Base-by-base conservation (phyloP, 495 filamentous ascomycete species). In the Mycothermus thermophilus region DNA sequence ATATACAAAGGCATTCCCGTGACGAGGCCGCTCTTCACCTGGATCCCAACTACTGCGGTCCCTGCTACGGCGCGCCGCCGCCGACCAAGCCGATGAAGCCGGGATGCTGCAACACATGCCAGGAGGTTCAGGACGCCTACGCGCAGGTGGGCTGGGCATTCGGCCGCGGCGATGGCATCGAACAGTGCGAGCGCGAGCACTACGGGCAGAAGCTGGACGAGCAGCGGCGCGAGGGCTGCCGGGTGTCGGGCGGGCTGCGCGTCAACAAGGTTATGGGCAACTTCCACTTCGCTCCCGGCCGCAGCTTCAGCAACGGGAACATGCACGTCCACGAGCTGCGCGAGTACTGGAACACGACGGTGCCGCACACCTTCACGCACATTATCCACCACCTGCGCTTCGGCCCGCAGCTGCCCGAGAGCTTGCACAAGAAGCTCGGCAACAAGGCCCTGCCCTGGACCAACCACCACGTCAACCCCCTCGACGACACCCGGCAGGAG, bases 231-330 rank as follows among this genome's bases (percentile, higher is more conserved):
- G 92, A 99, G 53, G 90, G 90, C 18, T 99, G 90, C 57, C 84
- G 93, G 18, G 80, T 99, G 40, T 87, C 95, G 47, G 90, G 90
- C 38, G 79, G 75, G 9, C 69, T 99, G 40, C 79, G 82, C 19
- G 90, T 99, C 28, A 99, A 96, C 65, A 99, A 97, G 55, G 90
- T 99, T 2, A 69, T 96, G 35, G 90, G 90, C 27, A 99, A 99
- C 62, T 99, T 99, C 72, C 90, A 99, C 60, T 81, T 99, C 47
- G 92, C 90, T 2, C 92, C 90, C 1, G 90, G 90, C 50, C 78
- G 85, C 57, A 84, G 76, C 52, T 96, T 94, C 69, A 85, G 77
- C 46, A 90, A 80, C 50, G 82, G 82, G 34, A 90, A 93, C 59
- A 78, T 95, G 76, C 90, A 99, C 58, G 83, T 93, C 20, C 90